Evolutionary conservation across 2,329 filamentous ascomycete species (phyloP).

Genomic region (Dactylella cylindrospora): DNA sequence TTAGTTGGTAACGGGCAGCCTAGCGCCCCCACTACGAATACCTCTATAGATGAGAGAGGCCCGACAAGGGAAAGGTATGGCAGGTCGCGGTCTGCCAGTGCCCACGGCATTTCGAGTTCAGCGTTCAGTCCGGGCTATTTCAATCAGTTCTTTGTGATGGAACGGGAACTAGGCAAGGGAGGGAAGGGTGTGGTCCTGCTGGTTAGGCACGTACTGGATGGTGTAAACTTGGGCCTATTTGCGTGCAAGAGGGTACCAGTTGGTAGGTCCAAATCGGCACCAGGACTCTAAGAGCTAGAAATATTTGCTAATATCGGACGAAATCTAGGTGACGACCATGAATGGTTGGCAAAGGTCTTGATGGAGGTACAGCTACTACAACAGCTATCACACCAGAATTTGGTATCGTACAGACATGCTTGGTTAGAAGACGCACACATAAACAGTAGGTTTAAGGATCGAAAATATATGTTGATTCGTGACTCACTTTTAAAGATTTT

Average conservation of each 20-base stretch:
- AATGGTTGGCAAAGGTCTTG: constrained; percentile 91
- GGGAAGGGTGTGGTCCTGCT: constrained; percentile 93
- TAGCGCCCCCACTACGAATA: constrained; percentile 49
- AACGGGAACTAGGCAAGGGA: constrained; percentile 79
- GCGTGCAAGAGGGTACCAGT: constrained; percentile 97
- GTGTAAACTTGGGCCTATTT: constrained; percentile 83
- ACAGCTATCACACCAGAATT: constrained; percentile 86
- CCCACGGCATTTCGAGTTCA: constrained; percentile 71
- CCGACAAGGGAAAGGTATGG: constrained; percentile 57
- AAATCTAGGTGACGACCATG: constrained; percentile 73
- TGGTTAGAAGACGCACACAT: constrained; percentile 91
- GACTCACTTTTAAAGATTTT: constrained; percentile 58
- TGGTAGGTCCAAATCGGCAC: constrained; percentile 50
- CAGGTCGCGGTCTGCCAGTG: constrained; percentile 50
- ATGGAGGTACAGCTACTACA: constrained; percentile 91
- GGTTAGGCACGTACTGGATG: constrained; percentile 89
- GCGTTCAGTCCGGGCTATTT: constrained; percentile 95
- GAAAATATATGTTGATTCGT: constrained; percentile 13
- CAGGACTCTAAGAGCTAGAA: background rate
- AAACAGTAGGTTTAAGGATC: constrained; percentile 55
- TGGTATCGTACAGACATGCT: constrained; percentile 94
- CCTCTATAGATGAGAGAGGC: constrained; percentile 51
- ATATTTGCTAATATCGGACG: constrained; percentile 1
- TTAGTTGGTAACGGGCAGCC: constrained; percentile 51
- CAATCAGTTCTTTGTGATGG: constrained; percentile 86